Evolutionary conservation across 306 rosid species (phyloP).

Genomic region (Fragaria vesca): DNA sequence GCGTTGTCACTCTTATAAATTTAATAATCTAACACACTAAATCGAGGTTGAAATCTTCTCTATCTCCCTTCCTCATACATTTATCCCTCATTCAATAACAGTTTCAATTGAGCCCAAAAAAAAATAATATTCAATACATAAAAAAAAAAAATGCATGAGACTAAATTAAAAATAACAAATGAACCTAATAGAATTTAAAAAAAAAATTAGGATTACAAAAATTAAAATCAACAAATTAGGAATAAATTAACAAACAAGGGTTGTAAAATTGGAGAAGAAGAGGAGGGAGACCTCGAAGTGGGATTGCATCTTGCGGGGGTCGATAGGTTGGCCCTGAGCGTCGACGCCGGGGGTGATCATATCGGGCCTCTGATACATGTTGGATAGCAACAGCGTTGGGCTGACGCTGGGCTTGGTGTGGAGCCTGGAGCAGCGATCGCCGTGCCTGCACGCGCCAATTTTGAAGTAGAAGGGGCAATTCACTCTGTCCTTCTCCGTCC

Average conservation of each 20-base stretch:
- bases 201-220: too few species aligned
- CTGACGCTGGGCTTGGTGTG: constrained; percentile 77
- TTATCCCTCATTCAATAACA: background rate
- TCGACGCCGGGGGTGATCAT: constrained; percentile 77
- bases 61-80: background rate
- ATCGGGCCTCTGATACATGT: constrained; percentile 78
- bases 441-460: constrained; percentile 80
- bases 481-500: constrained; percentile 75
- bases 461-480: constrained; percentile 81
- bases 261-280: background rate
- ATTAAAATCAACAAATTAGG: too few species aligned
- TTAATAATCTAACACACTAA: background rate
- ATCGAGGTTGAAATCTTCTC: background rate
- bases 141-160: too few species aligned
- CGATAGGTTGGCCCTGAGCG: constrained; percentile 52
- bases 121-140: too few species aligned
- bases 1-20: background rate
- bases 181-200: too few species aligned
- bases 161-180: too few species aligned
- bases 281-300: constrained; percentile 48
- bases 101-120: background rate
- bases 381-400: constrained; percentile 61
- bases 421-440: constrained; percentile 65
- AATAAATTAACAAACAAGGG: background rate
- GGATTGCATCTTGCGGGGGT: constrained; percentile 53